Percentiles rank a stretch among this genome's conserved stretches.
phyloP scores from a whole-genome alignment of 2,329 filamentous ascomycete species.

The Hortaea sp. region DNA sequence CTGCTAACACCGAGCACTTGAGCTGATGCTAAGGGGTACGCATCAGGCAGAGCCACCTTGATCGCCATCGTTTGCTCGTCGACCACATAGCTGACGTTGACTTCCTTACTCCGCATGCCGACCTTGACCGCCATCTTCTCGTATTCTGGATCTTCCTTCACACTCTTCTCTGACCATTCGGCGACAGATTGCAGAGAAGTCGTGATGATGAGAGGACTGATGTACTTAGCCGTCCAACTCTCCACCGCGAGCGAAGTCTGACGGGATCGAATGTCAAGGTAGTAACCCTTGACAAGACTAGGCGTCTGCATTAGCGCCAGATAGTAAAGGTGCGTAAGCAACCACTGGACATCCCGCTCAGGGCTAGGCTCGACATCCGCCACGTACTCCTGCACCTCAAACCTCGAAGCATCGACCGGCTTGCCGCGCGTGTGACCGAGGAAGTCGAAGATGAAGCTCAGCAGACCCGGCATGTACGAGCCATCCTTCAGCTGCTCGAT shows the following conservation, averaged over 20 bases:
- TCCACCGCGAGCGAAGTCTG: conserved; percentile 73
- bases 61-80: conserved; percentile 81
- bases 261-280: conserved; percentile 65
- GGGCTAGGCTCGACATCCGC: conserved; percentile 45
- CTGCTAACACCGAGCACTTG: conserved; percentile 67
- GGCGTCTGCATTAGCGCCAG: conserved; percentile 67
- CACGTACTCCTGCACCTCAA: conserved; percentile 59
- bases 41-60: conserved; percentile 65
- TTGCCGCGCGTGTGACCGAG: conserved; percentile 68
- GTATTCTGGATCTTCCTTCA: conserved; percentile 31
- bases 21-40: conserved; percentile 74
- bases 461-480: conserved; percentile 55
- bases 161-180: conserved; percentile 48
- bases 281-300: conserved; percentile 74
- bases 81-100: conserved; percentile 74
- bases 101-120: conserved; percentile 59
- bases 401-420: conserved; percentile 58
- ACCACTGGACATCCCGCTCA: conserved; percentile 69
- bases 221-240: conserved; percentile 71
- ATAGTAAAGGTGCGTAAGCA: conserved; percentile 80
- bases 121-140: conserved; percentile 59
- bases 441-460: conserved; percentile 75
- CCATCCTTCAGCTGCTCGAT: conserved; percentile 67
- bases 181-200: conserved; percentile 58
- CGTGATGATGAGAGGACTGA: conserved; percentile 60